Evolutionary conservation across 768 basidiomycete species (phyloP), one percentile per base, ranked within the genome.

Genomic region (Leccinum broughii): DNA sequence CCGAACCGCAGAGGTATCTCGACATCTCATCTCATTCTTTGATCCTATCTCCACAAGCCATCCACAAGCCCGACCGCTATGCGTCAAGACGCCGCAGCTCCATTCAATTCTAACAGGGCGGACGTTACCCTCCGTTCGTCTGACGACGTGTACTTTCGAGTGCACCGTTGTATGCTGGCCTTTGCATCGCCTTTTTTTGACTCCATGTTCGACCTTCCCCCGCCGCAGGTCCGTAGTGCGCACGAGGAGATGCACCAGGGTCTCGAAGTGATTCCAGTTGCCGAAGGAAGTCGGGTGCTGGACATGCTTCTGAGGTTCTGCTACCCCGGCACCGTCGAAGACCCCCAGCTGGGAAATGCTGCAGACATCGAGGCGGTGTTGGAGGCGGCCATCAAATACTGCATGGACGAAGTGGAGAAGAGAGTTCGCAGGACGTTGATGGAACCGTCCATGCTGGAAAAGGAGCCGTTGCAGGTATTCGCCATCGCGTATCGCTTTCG

Each of bases 91-190:
- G 72, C 72, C 20, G 28, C 58, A 61, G 46, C 68, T 6, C 82
- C 83, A 1, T 85, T 85, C 68, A 69, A 85, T 56, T 71, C 78
- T 51, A 71, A 72, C 22, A 76, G 77, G 56, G 81, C 81, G 44
- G 82, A 85, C 58, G 71, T 85, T 44, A 76, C 82, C 61, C 69
- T 86, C 44, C 78, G 79, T 56, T 81, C 85, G 9, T 82, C 80
- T 37, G 85, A 86, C 56, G 51, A 65, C 34, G 55, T 72, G 13
- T 62, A 72, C 44, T 68, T 68, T 41, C 53, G 63, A 24, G 66
- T 70, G 39, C 51, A 70, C 41, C 62, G 75, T 28, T 65, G 75
- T 49, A 22, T 71, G 51, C 61, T 76, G 6, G 60, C 59, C 44
- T 55, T 71, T 30, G 56, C 73, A 17, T 75, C 72, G 6, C 71